Base-by-base conservation (phyloP, 495 filamentous ascomycete species). In the Penicillium tannophilum region DNA sequence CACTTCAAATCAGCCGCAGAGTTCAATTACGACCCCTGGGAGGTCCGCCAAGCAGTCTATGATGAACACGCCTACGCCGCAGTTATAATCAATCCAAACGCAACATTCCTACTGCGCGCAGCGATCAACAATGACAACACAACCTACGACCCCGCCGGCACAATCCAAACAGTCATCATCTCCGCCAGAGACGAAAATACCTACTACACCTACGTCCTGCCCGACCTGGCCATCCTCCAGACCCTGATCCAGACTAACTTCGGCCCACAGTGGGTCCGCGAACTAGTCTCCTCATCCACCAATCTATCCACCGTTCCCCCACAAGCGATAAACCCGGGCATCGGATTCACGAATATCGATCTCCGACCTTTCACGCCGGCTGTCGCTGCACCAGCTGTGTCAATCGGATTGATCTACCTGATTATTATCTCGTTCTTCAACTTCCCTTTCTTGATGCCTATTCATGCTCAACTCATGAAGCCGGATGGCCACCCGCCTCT, bases 391-490 rank as follows among this genome's bases (percentile, higher is more conserved):
- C 87, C 87, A 0, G 79, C 87, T 7, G 81, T 88, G 9, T 82
- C 79, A 2, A 85, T 90, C 56, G 87, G 87, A 0, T 68, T 90
- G 35, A 89, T 90, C 66, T 90, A 90, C 69, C 73, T 91, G 24
- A 88, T 90, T 66, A 89, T 91, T 67, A 76, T 90, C 36, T 81
- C 86, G 5, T 90, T 90, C 75, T 90, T 90, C 77, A 85, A 82
- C 50, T 89, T 87, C 68, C 75, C 83, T 7, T 90, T 90, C 79
- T 82, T 88, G 65, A 78, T 90, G 60, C 86, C 86, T 0, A 80
- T 89, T 54, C 87, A 91, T 65, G 79, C 79, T 51, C 79, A 80
- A 56, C 82, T 84, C 61, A 69, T 83, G 64, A 79, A 69, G 58
- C 73, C 62, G 43, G 70, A 64, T n/a, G 71, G 74, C 41, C 82